Percentiles rank a stretch among this genome's conserved stretches.
phyloP scores from a whole-genome alignment of 306 rosid genomes.

The Dalbergia cochinchinensis region DNA sequence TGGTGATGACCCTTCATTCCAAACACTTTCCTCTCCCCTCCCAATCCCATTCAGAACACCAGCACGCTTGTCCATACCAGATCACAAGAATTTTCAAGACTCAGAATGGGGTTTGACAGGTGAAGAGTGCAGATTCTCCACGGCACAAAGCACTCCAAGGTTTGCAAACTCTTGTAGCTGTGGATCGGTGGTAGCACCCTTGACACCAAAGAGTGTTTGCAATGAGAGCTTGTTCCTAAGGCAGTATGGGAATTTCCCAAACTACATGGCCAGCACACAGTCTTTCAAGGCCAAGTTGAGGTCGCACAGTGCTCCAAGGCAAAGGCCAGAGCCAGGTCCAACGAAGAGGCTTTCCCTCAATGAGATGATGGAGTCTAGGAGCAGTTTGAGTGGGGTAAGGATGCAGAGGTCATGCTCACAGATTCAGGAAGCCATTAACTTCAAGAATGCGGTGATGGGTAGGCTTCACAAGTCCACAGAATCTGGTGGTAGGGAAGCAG shows the following conservation, averaged over 20 bases:
- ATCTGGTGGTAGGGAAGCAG: conserved; percentile 46
- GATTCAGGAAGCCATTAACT: conserved; percentile 72
- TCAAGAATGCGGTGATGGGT: conserved; percentile 86
- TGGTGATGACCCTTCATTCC: conserved; percentile 64
- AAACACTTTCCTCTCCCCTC: conserved; percentile 61
- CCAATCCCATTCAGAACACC: conserved; percentile 57
- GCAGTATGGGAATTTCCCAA: conserved; percentile 62
- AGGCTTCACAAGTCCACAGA: conserved; percentile 68
- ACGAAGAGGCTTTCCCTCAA: conserved; percentile 73
- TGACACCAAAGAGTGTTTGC: conserved; percentile 69
- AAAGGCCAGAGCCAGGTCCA: conserved; percentile 72
- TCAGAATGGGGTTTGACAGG: conserved; percentile 78
- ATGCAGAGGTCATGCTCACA: conserved; percentile 92
- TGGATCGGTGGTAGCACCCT: conserved; percentile 44
- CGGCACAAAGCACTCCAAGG: conserved; percentile 92
- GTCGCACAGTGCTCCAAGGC: conserved; percentile 91
- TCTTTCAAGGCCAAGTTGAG: conserved; percentile 89
- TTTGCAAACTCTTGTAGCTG: conserved; percentile 58
- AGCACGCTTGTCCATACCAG: conserved; percentile 55
- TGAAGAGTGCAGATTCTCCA: conserved; percentile 77
- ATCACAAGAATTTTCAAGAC: conserved; percentile 57
- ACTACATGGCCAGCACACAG: conserved; percentile 79
- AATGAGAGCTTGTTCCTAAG: conserved; percentile 48
- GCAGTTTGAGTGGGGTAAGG: conserved; percentile 74
- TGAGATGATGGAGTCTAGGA: conserved; percentile 81